Base-by-base conservation (phyloP, 208 protist species). In the Sergeia podlipaevii region DNA sequence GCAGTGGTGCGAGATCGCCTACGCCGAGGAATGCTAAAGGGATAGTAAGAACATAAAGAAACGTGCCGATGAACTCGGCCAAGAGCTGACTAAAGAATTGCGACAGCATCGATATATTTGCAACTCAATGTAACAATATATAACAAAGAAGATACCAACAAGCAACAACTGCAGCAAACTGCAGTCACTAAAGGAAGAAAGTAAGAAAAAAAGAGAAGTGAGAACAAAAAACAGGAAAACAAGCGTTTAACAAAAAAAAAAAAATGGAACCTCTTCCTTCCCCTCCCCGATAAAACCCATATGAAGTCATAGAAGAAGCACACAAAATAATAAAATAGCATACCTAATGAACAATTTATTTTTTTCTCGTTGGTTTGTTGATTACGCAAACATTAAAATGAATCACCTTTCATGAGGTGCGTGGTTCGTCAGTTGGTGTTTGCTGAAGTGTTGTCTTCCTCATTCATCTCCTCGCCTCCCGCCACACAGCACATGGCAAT, bases 1-100 rank as follows among this genome's bases (percentile, higher is more conserved):
- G 72, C 2, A 97, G 30, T 3, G 89, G 82, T 17, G 82, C 74
- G 0, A 94, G 65, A 13, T 64, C 44, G 21, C 80, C 80, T 7
- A 94, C 80, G 51, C 82, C 78, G 41, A 86, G 50, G 10, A 73
- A 75, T 3, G 86, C 67, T 33, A 94, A 62, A 1, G 78, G 75
- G 38, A 91, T 81, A 23, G 82, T 89, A 13, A 94, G 65, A 11
- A 89, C 77, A 23, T 91, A 89, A 15, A 94, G 60, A 64, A 94
- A 94, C 0, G 86, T 94, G 48, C 86, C 86, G 49, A 94, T 64
- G 44, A 94, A 83, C 67, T 94, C 82, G 23, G 80, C 86, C 21
- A 91, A 39, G 49, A 80, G 62, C 65, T 87, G 69, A 63, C 75
- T 89, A 15, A 74, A 36, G 34, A 79, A 63, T 33, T 80, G 62